These are phyloP conservation scores for Schwanniomyces etchellsii DNA, from an alignment of 1,139 yeast species.

Conservation along the genomic window DNA sequence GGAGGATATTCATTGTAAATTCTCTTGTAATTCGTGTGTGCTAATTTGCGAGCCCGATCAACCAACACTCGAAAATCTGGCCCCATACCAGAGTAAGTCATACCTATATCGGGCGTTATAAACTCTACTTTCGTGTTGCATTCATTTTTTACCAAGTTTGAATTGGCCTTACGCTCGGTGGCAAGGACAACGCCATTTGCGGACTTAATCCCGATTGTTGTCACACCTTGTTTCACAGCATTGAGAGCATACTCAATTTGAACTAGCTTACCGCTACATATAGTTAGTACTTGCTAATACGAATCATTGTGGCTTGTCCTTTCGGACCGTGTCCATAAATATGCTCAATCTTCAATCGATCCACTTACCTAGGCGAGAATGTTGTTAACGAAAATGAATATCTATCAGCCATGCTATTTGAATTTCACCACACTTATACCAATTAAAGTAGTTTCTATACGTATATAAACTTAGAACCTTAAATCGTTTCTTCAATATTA, in stretches of 20 bases:
- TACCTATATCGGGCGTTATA: conserved; percentile 93
- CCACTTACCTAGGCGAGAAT: conserved; percentile 90
- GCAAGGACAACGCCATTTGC: conserved; percentile 96
- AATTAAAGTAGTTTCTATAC: too few relatives aligned
- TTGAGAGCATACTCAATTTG: conserved; percentile 97
- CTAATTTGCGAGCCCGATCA: conserved; percentile 87
- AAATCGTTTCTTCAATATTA: too few relatives aligned
- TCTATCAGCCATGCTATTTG: conserved; percentile 79
- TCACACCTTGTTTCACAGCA: conserved; percentile 97
- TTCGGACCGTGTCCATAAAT: too few relatives aligned
- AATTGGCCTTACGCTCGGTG: conserved; percentile 86
- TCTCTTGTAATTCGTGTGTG: conserved; percentile 90
- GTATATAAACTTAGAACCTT: too few relatives aligned
- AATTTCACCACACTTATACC: too few relatives aligned
- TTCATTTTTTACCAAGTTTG: conserved; percentile 70
- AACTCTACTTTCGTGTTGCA: conserved; percentile 74
- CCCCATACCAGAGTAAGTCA: conserved; percentile 98
- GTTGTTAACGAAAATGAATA: conserved; percentile 96
- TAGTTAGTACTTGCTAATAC: conserved; percentile 11
- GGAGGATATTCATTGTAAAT: conserved; percentile 97
- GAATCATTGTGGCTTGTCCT: too few relatives aligned
- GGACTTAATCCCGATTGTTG: conserved; percentile 93
- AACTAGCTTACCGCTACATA: conserved; percentile 81
- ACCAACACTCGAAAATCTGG: conserved; percentile 95
- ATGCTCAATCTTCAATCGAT: too few relatives aligned